phyloP scores from a whole-genome alignment of 116 monocot genomes.

The Cymodocea nodosa region DNA sequence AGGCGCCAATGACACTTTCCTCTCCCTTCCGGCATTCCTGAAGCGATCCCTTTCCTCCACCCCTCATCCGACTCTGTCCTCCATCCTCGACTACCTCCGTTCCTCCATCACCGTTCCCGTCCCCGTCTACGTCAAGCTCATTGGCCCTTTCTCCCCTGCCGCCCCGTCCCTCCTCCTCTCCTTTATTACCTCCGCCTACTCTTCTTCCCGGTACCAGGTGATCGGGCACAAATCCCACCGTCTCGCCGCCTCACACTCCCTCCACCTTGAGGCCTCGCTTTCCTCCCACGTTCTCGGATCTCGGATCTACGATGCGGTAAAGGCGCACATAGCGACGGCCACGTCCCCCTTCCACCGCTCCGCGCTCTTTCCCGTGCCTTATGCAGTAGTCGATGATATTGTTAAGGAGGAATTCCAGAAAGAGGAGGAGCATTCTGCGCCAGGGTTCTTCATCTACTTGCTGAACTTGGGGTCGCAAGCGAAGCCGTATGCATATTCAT shows the following conservation, averaged over 20 bases:
- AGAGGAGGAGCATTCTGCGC: conserved; percentile 22
- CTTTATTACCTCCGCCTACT: conserved; percentile 35
- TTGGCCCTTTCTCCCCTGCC: conserved; percentile 46
- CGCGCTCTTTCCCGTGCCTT: conserved; percentile 47
- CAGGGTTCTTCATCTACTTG: conserved; percentile 50
- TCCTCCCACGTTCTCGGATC: conserved; percentile 20
- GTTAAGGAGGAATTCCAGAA: conserved; percentile 29
- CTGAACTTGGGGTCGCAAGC: conserved; percentile 37
- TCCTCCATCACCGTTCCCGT: conserved; percentile 40
- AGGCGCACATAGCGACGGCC: conserved; percentile 34
- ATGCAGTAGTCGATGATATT: conserved; percentile 46
- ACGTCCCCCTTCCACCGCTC: conserved; percentile 41
- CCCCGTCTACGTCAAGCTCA: conserved; percentile 66
- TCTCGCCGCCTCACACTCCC: conserved; percentile 15
- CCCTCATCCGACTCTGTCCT: conserved; percentile 11
- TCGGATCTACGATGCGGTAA: conserved; percentile 32
- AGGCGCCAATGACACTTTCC: conserved; percentile 55
- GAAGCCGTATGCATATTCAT: conserved; percentile 60
- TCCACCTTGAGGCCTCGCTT: conserved; percentile 34
- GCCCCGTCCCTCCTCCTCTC: conserved; percentile 29
- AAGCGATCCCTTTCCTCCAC: conserved; percentile 20
- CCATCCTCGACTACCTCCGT: conserved; percentile 22
- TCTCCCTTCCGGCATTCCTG: conserved; percentile 31
- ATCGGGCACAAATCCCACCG: conserved; percentile 17
- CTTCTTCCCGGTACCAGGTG: conserved; percentile 35